Conservation (phyloP, 192 early-diverging fungal species). For the Coemansia sp. region DNA sequence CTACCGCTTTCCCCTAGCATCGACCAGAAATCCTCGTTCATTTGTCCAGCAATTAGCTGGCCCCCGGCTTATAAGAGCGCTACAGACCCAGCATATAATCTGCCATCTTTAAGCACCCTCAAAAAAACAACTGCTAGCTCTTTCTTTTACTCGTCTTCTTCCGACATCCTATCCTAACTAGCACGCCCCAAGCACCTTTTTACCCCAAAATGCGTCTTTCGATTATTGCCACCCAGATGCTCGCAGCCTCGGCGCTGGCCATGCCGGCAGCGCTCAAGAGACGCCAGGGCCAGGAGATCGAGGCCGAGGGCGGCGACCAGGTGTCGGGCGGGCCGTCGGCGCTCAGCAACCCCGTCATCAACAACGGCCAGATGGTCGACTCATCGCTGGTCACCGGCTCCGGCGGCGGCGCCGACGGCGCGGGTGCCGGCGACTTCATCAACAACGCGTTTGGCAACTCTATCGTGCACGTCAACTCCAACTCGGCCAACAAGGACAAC, state of each 20-base stretch:
- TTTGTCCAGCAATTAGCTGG: too few relatives aligned
- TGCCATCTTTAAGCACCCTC: neutral
- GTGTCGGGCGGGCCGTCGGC: slow-evolving; percentile 20
- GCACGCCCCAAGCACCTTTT: neutral
- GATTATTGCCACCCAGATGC: slow-evolving; percentile 12
- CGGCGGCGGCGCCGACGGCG: too few relatives aligned
- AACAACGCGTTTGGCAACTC: slow-evolving; percentile 28
- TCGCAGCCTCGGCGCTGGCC: slow-evolving; percentile 17
- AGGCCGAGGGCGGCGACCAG: slow-evolving; percentile 13
- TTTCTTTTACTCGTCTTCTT: neutral
- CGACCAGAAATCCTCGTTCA: too few relatives aligned
- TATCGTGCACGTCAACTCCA: slow-evolving; percentile 26
- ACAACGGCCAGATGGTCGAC: slow-evolving; percentile 26
- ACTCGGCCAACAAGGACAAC: slow-evolving; percentile 42
- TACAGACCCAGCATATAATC: neutral
- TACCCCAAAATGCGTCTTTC: slow-evolving; percentile 20
- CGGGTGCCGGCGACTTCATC: slow-evolving; percentile 6
- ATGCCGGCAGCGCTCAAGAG: slow-evolving; percentile 7
- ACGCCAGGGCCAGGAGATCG: slow-evolving; percentile 12
- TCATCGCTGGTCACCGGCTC: slow-evolving; percentile 15
- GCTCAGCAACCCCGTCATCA: slow-evolving; percentile 26
- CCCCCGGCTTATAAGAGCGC: too few relatives aligned
- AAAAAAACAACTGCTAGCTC: neutral
- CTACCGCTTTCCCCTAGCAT: too few relatives aligned
- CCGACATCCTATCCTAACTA: too few relatives aligned